Conservation (phyloP, 2,329 filamentous ascomycete species). For the Aspergillus brunneoviolaceus region DNA sequence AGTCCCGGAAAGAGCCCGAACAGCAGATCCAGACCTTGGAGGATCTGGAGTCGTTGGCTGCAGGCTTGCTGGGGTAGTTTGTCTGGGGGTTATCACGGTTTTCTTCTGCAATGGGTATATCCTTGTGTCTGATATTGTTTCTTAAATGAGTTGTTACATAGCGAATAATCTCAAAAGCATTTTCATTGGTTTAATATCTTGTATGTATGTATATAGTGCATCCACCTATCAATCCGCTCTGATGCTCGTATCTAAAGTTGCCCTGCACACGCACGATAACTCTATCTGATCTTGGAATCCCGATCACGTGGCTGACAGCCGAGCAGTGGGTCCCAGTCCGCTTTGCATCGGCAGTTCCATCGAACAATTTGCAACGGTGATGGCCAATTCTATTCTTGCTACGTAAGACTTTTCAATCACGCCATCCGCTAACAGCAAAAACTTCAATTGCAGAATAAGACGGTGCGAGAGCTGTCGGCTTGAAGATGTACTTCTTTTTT, state of each 20-base stretch:
- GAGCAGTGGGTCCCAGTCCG: slow-evolving; percentile 1
- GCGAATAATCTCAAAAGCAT: slow-evolving; percentile 29
- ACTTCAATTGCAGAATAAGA: background rate
- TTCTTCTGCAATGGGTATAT: slow-evolving; percentile 10
- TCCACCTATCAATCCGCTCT: background rate
- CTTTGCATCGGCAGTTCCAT: slow-evolving; percentile 5
- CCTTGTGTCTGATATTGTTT: slow-evolving; percentile 11
- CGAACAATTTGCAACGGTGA: background rate
- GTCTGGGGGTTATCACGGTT: background rate
- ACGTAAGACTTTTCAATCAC: slow-evolving; percentile 26
- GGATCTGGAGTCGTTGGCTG: slow-evolving; percentile 49
- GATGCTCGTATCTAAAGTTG: background rate
- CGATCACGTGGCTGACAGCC: background rate
- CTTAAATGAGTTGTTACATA: slow-evolving; percentile 16
- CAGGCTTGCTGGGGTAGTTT: slow-evolving; percentile 40
- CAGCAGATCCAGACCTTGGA: slow-evolving; percentile 46
- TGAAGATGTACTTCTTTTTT: background rate
- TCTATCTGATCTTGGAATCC: background rate
- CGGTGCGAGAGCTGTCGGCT: background rate
- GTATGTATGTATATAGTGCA: slow-evolving; percentile 10
- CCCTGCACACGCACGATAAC: background rate
- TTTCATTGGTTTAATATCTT: slow-evolving; percentile 4
- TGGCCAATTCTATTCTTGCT: slow-evolving; percentile 1
- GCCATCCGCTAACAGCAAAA: slow-evolving; percentile 23
- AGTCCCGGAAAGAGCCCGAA: slow-evolving; percentile 24